Evolutionary conservation across 225 moss, liverwort and hornwort species (phyloP).

Genomic region (Climacium dendroides): DNA sequence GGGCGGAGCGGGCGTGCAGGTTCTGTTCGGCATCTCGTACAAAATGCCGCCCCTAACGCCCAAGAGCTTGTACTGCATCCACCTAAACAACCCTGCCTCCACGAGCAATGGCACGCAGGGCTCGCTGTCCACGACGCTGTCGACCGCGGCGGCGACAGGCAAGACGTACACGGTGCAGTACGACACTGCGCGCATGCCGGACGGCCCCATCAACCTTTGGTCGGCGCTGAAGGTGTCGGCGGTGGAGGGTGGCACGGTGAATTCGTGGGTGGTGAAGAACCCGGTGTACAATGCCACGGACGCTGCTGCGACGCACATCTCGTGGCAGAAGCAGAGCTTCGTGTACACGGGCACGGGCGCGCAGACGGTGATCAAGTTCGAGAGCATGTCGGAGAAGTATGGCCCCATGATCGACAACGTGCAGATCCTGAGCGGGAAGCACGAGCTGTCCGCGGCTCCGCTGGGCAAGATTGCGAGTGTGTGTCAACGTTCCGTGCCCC

Average conservation of each 20-base stretch:
- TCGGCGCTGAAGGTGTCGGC: slow-evolving; percentile 5
- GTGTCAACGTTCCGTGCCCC: background rate
- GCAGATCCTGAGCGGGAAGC: background rate
- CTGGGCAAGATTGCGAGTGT: background rate
- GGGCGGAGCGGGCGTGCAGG: slow-evolving; percentile 18
- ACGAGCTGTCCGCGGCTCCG: background rate
- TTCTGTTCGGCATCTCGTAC: background rate
- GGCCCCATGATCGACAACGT: slow-evolving; percentile 31
- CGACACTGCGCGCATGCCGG: background rate
- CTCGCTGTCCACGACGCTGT: slow-evolving; percentile 8
- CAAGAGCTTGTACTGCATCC: background rate
- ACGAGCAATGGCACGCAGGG: slow-evolving; percentile 10
- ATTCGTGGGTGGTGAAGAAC: background rate
- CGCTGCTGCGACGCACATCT: background rate
- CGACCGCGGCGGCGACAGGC: background rate
- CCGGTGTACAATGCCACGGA: slow-evolving; percentile 2
- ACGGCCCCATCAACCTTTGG: slow-evolving; percentile 13
- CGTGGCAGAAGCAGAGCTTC: slow-evolving; percentile 12
- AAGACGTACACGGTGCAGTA: slow-evolving; percentile 1
- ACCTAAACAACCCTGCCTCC: slow-evolving; percentile 11
- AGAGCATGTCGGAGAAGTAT: slow-evolving; percentile 41
- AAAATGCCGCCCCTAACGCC: background rate
- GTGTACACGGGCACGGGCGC: background rate
- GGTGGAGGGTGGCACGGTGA: background rate
- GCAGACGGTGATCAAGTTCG: slow-evolving; percentile 9